Conservation (phyloP, 208 protist species). For the Phytomonas francai region DNA sequence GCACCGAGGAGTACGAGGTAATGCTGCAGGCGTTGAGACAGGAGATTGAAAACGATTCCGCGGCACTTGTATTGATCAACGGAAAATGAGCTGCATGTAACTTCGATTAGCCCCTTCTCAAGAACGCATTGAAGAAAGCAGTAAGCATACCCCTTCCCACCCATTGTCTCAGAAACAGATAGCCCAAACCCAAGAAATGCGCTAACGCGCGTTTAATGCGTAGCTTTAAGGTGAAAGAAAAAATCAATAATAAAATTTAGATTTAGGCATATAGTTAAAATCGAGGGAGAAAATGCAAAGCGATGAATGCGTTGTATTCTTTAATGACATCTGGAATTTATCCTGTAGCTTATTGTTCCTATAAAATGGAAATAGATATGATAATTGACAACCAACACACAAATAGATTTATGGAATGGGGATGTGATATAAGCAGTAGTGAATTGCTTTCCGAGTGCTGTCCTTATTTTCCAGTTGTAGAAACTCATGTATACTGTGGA, state of each 20-base stretch:
- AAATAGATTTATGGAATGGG: background rate
- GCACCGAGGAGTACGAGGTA: conserved; percentile 17
- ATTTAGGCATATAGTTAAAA: background rate
- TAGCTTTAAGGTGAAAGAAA: background rate
- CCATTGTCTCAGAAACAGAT: background rate
- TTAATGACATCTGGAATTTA: background rate
- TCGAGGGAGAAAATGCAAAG: background rate
- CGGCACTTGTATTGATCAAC: conserved; percentile 23
- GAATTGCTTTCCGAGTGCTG: background rate
- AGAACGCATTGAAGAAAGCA: background rate
- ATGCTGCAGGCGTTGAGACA: conserved; percentile 27
- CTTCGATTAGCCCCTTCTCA: background rate
- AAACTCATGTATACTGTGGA: background rate
- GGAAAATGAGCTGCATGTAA: background rate
- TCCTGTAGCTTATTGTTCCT: background rate
- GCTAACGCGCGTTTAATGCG: background rate
- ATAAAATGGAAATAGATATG: background rate
- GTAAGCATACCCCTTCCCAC: background rate
- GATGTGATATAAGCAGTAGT: background rate
- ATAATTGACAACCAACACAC: background rate
- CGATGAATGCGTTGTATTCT: background rate
- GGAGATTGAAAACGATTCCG: conserved; percentile 40
- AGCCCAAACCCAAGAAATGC: background rate
- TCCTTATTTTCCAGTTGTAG: background rate
- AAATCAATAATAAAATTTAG: background rate